Evolutionary conservation across 208 protist genomes (phyloP).

Genomic region (Crithidia fasciculata): DNA sequence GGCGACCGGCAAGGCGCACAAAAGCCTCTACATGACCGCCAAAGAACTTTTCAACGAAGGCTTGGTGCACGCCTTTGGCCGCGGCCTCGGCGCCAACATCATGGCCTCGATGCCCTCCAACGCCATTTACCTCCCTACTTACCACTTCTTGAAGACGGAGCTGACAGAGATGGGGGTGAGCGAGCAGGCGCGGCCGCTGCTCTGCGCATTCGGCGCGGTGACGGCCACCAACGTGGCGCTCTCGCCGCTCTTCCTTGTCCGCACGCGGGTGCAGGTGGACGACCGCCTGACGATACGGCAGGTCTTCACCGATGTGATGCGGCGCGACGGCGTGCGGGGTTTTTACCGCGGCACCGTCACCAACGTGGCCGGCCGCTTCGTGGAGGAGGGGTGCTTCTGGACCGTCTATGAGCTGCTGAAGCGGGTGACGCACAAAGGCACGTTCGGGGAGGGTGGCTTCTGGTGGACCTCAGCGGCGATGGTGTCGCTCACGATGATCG

Average conservation of each 20-base stretch:
- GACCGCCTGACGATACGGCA: slow-evolving; percentile 77
- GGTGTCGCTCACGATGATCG: slow-evolving; percentile 81
- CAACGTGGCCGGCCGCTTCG: slow-evolving; percentile 83
- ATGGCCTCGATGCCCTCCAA: slow-evolving; percentile 91
- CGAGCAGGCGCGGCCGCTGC: slow-evolving; percentile 53
- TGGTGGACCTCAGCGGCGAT: slow-evolving; percentile 65
- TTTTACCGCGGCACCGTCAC: slow-evolving; percentile 90
- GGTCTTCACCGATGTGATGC: slow-evolving; percentile 70
- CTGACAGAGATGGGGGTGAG: slow-evolving; percentile 49
- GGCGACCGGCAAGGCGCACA: slow-evolving; percentile 82
- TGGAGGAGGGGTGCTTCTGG: slow-evolving; percentile 90
- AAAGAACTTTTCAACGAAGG: slow-evolving; percentile 76
- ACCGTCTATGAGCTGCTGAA: slow-evolving; percentile 88
- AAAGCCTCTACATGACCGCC: slow-evolving; percentile 72
- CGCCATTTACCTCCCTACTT: slow-evolving; percentile 86
- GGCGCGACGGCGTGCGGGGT: slow-evolving; percentile 68
- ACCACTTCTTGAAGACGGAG: slow-evolving; percentile 73
- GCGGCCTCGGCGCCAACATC: slow-evolving; percentile 85
- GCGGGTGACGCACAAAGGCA: slow-evolving; percentile 69
- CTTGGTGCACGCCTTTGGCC: slow-evolving; percentile 73
- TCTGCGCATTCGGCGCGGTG: slow-evolving; percentile 81
- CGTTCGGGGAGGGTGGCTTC: slow-evolving; percentile 60
- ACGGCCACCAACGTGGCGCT: slow-evolving; percentile 76
- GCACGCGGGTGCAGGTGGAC: slow-evolving; percentile 88
- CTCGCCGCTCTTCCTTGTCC: slow-evolving; percentile 86